Base-by-base conservation (phyloP, 1,284 basidiomycete genomes). In the Agroathelia rolfsii region DNA sequence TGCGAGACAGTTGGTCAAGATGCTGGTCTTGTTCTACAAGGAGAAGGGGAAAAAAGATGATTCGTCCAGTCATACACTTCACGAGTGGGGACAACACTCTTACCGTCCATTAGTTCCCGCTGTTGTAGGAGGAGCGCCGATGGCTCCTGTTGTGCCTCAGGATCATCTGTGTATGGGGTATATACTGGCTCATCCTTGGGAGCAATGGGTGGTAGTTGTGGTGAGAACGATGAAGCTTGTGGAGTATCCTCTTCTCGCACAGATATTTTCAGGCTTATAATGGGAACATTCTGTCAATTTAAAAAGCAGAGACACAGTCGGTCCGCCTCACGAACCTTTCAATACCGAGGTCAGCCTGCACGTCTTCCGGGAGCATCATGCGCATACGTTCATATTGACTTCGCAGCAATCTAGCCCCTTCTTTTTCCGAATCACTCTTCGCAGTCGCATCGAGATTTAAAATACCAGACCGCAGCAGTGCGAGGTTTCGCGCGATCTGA, bases 21-120 rank as follows among this genome's bases (percentile, higher is more conserved):
- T 78, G 79, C 13, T 66, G 61, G 54, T 90, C 87, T 66, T 92
- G 87, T 44, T 82, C 79, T 84, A 43, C 10, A 25, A 20, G 18
- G 12, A 31, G 28, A 13, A n/a, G n/a, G n/a, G n/a, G n/a, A n/a
- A 20, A 13, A 21, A 6, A 24, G 4, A 27, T 10, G 11, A 35
- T 15, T 28, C 12, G 11, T 18, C 24, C 26, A 12, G 24, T 38
- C n/a, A n/a, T n/a, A n/a, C n/a, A n/a, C n/a, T n/a, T n/a, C n/a
- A n/a, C n/a, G n/a, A n/a, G n/a, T n/a, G n/a, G n/a, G n/a, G n/a
- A n/a, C n/a, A n/a, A n/a, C n/a, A n/a, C n/a, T n/a, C n/a, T n/a
- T 36, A 83, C 82, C 76, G 44, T 83, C 66, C 66, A 90, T 87
- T 52, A 87, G 60, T 29, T 67, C 62, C 22, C 72, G 65, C 44